phyloP scores from a whole-genome alignment of 306 rosid species.

The Cucumis cinereus region DNA sequence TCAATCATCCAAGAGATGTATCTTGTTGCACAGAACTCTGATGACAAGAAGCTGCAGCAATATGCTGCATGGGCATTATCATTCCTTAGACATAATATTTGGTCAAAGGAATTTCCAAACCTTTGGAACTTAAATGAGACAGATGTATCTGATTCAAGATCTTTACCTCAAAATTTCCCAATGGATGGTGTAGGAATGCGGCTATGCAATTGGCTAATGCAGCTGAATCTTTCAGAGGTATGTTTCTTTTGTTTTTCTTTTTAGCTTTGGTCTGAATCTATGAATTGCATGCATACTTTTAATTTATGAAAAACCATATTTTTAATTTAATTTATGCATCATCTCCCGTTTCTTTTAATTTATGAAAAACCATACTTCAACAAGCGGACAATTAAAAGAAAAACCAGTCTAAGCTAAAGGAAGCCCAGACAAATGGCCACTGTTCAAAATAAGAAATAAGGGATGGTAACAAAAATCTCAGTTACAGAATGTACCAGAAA shows the following conservation, averaged over 20 bases:
- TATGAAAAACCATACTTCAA: background rate
- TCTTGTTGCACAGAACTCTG: constrained; percentile 82
- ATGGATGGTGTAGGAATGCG: constrained; percentile 58
- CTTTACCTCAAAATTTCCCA: constrained; percentile 46
- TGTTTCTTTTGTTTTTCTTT: constrained; percentile 12
- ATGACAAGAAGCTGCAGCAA: constrained; percentile 60
- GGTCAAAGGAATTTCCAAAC: constrained; percentile 42
- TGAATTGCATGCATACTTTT: background rate
- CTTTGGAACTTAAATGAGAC: constrained; percentile 21
- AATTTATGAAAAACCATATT: too few species aligned
- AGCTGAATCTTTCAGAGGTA: constrained; percentile 50
- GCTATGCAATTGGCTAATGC: constrained; percentile 59
- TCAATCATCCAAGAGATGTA: constrained; percentile 78
- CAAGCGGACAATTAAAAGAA: background rate
- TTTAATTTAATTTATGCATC: background rate
- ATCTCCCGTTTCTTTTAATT: background rate
- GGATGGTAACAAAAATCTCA: background rate
- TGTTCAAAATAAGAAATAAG: background rate
- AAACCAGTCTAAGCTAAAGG: background rate
- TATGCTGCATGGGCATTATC: constrained; percentile 81
- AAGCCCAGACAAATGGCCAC: background rate
- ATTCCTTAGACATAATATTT: constrained; percentile 55
- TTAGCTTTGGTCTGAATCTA: background rate
- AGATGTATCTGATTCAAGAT: constrained; percentile 28
- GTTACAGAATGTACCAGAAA: background rate